phyloP scores from a whole-genome alignment of 371 early-diverging fungal genomes.

The Cokeromyces recurvatus region DNA sequence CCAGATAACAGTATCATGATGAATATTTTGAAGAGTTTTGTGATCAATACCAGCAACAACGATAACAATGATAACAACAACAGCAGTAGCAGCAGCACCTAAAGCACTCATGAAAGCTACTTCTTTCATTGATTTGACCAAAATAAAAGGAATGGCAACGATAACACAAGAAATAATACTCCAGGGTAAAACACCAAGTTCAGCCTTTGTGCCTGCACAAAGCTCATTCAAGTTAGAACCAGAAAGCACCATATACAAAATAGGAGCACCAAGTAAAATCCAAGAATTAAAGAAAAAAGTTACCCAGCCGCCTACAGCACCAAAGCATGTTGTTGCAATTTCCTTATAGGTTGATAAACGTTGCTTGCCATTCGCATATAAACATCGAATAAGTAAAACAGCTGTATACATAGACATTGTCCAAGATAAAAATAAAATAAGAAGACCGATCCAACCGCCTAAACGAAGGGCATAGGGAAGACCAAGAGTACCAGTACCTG shows the following conservation, averaged over 20 bases:
- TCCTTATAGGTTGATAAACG: conserved; percentile 37
- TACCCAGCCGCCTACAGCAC: conserved; percentile 32
- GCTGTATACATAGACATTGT: conserved; percentile 58
- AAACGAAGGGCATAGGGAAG: conserved; percentile 70
- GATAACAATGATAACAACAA: conserved; percentile 42
- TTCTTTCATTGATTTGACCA: conserved; percentile 58
- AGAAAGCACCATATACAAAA: conserved; percentile 52
- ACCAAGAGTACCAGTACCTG: conserved; percentile 80
- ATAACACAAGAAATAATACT: conserved; percentile 60
- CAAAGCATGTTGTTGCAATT: conserved; percentile 31
- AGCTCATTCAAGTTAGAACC: conserved; percentile 47
- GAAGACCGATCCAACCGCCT: conserved; percentile 81
- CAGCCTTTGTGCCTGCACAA: conserved; percentile 27
- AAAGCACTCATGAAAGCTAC: conserved; percentile 58
- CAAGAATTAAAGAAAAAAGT: conserved; percentile 54
- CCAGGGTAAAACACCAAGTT: conserved; percentile 42
- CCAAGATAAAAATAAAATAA: conserved; percentile 70
- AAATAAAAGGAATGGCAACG: conserved; percentile 48
- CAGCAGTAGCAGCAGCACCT: conserved; percentile 49
- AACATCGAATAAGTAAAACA: conserved; percentile 26
- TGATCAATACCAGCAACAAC: conserved; percentile 32
- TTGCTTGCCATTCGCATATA: conserved; percentile 34
- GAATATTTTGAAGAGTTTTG: conserved; percentile 8
- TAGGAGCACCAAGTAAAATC: conserved; percentile 50
- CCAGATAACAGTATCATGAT: conserved; percentile 45